Evolutionary conservation across 768 basidiomycete genomes (phyloP), one percentile per base, ranked within the genome.

Genomic region (Suillus spraguei): DNA sequence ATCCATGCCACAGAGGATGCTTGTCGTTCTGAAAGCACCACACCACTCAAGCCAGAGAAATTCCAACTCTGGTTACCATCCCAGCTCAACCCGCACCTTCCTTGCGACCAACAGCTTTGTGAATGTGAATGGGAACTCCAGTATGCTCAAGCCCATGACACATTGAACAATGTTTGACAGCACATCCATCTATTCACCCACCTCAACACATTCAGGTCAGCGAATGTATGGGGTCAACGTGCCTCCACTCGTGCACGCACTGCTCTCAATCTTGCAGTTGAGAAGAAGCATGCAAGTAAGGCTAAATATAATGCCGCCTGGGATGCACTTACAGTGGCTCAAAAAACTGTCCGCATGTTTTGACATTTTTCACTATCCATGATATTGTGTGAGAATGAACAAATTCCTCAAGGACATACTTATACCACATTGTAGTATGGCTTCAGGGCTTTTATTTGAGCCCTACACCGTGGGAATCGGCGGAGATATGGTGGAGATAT

Each of bases 91-190:
- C 42, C 20, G 1, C 42, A 44, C 42, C 42, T 44, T 20, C 20
- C 42, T 44, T 44, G 42, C 8, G 8, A 44, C 17, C 20, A 9
- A 44, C 3, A 44, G 3, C 42, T 44, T 44, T 9, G 3, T n/a
- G 42, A 44, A 44, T 44, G 16, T 32, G 62, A 65, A 63, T 49
- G 44, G 47, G 32, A 44, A 10, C 63, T 69, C 6, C 65, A 61
- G 16, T 41, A 62, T 36, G 67, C 68, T 1, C 67, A 69, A 24
- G 62, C 64, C 41, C 44, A 63, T 36, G 65, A 67, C n/a, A 16
- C 67, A 2, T 60, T 70, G 17, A 44, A 44, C 3, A 9, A 44
- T 44, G 42, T 44, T 44, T 64, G 66, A 20, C 54, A 66, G 36
- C 28, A 41, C 7, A 58, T 70, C 1, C 55, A 50, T 4, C 42